Evolutionary conservation across 805 yeast genomes (phyloP), one percentile per base, ranked within the genome.

Genomic region (Naumovozyma castellii): DNA sequence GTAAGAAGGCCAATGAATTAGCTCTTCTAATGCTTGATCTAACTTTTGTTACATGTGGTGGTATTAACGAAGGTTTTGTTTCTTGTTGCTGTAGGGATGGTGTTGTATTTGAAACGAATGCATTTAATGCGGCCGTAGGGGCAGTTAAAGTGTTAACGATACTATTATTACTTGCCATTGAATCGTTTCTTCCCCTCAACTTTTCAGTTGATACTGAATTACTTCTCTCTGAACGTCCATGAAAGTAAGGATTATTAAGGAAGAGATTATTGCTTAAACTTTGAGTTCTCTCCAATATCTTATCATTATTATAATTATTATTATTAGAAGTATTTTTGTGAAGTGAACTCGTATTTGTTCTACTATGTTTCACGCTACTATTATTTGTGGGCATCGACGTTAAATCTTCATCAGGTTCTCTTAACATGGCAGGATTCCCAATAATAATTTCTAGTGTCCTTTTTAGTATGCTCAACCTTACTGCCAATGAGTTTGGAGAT

Each of bases 401-500:
- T 12, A 5, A 5, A 6, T 29, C 15, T 13, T 29, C 32, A 29
- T 29, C 14, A 29, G 32, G 32, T 9, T 29, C 32, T 9, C 5
- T n/a, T 29, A 59, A 41, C 48, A 60, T 49, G 14, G 47, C 47
- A 0, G 88, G 87, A 39, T 83, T 65, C 30, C 78, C 81, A 38
- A 79, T 65, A 31, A 85, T 62, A 32, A 84, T 80, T 56, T 84
- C 86, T 39, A 85, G 61, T 4, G 94, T 81, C 48, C 92, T 64
- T 53, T 79, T 83, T 49, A 85, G 65, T 13, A 84, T 87, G 40
- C 78, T 78, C 44, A 85, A 61, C 41, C 95, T 66, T 36, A 84
- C 72, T 0, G 92, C 84, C 41, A 85, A 60, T 1, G 94, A 80
- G 54, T 83, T 82, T 8, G 88, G 92, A 1, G 90, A 79, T 41